Evolutionary conservation across 164 flowering plant genomes (phyloP), one percentile per base, ranked within the genome.

Genomic region (Vitis labrusca): DNA sequence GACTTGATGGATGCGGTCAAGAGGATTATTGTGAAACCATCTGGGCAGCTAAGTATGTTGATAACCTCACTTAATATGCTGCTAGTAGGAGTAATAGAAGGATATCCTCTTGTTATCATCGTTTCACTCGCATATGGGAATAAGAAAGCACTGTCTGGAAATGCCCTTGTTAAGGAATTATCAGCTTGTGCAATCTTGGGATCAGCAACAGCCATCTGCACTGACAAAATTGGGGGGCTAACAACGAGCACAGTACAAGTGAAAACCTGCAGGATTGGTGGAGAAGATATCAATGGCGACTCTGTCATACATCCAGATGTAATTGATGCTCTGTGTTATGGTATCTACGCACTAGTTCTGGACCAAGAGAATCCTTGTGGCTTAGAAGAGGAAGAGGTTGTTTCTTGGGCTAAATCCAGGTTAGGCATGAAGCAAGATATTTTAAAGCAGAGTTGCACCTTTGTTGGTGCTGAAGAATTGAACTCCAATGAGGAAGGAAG

Each of bases 51-150:
- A 8, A 71, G 68, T 59, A 32, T 54, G 12, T 56, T 75, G 47
- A 56, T 64, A 58, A 58, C 66, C 15, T 5, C 66, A 3, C 60
- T 75, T 12, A 50, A 66, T 5, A 19, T 66, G 13, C 23, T 72
- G 63, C 17, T 78, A 65, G 54, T 76, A 30, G 75, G 73, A 32
- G 48, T 71, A 30, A 53, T 17, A 49, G 75, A 69, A 15, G 73
- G 68, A 5, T 29, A 65, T 15, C 67, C 78, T 10, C 55, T 71
- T 9, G 56, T 66, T 23, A 29, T 73, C 19, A 12, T 63, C 3
- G 27, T 73, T 12, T 67, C 71, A 11, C 52, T 69, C 17, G 6
- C 16, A 8, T 56, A 53, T 6, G 61, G 68, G 74, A 69, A 57
- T 7, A 17, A 37, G 49, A 69, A 53, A 47, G 23, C 12, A 17